Evolutionary conservation across 768 basidiomycete species (phyloP).

Genomic region (Hortiboletus campestris): DNA sequence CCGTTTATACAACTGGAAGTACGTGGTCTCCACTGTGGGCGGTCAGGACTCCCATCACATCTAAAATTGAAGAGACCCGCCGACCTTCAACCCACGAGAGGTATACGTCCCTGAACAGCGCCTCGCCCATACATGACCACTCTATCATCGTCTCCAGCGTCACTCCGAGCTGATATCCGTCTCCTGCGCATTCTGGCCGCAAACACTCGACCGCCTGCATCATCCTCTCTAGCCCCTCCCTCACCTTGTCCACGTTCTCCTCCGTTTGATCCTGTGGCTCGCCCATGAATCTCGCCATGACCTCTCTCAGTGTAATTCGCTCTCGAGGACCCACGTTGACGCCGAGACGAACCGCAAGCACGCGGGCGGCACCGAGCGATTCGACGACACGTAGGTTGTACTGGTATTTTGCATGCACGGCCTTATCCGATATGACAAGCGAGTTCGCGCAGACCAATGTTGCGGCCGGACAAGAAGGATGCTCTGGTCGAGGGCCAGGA

Average conservation of each 20-base stretch:
- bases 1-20: slow-evolving; percentile 83
- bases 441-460: slow-evolving; percentile 42
- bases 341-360: slow-evolving; percentile 62
- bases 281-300: slow-evolving; percentile 55
- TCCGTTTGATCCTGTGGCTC: slow-evolving; percentile 41
- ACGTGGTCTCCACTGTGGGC: slow-evolving; percentile 60
- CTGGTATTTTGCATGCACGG: slow-evolving; percentile 65
- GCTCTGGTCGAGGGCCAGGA: slow-evolving; percentile 34
- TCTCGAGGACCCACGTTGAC: slow-evolving; percentile 37
- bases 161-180: slow-evolving; percentile 54
- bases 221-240: slow-evolving; percentile 46
- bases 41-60: background rate
- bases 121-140: slow-evolving; percentile 54
- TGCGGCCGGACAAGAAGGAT: slow-evolving; percentile 25
- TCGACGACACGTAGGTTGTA: slow-evolving; percentile 96
- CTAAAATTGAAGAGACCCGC: slow-evolving; percentile 17
- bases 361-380: slow-evolving; percentile 73
- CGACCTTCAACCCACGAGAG: slow-evolving; percentile 78
- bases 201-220: slow-evolving; percentile 50
- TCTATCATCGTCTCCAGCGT: slow-evolving; percentile 74
- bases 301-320: slow-evolving; percentile 64
- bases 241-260: slow-evolving; percentile 44
- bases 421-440: slow-evolving; percentile 79
- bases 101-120: slow-evolving; percentile 63
- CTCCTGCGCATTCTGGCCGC: slow-evolving; percentile 38